Evolutionary conservation across 495 filamentous ascomycete species (phyloP).

Genomic region (Venustampulla echinocandica): DNA sequence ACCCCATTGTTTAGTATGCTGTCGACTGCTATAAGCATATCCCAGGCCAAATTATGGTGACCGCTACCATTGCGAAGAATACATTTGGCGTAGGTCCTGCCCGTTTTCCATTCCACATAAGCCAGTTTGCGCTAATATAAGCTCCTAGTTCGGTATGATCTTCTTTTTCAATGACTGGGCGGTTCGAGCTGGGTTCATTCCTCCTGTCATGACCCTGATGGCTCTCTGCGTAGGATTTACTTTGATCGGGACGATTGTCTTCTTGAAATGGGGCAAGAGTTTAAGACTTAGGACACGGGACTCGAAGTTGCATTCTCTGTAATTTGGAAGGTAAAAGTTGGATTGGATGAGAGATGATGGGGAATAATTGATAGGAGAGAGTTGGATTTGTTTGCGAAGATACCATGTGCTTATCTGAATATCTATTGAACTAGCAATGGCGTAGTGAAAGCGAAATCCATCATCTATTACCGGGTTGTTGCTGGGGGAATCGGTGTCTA

Average conservation of each 20-base stretch:
- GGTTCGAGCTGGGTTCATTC: slow-evolving; percentile 35
- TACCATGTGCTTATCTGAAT: no score
- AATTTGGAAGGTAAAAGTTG: no score
- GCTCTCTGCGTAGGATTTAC: slow-evolving; percentile 42
- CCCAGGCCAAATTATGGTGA: slow-evolving; percentile 43
- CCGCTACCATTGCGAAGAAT: slow-evolving; percentile 42
- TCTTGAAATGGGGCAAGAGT: slow-evolving; percentile 46
- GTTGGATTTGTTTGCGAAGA: no score
- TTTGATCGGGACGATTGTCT: slow-evolving; percentile 41
- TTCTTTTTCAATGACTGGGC: slow-evolving; percentile 32
- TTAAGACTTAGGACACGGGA: slow-evolving; percentile 43
- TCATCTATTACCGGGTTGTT: no score
- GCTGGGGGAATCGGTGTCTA: no score
- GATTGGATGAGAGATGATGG: no score
- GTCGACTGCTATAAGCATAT: slow-evolving; percentile 47
- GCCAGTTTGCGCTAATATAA: not conserved
- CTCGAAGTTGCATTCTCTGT: slow-evolving; percentile 40
- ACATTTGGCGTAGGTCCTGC: slow-evolving; percentile 43
- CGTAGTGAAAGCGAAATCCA: no score
- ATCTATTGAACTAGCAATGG: no score
- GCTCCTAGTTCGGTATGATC: slow-evolving; percentile 14
- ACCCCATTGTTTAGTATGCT: slow-evolving; percentile 29
- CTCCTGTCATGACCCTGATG: slow-evolving; percentile 44
- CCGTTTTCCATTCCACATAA: slow-evolving; percentile 45
- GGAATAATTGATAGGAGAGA: no score